These are phyloP conservation scores for Penicillium palitans DNA, from an alignment of 2,329 filamentous ascomycete genomes.

Conservation along the genomic window DNA sequence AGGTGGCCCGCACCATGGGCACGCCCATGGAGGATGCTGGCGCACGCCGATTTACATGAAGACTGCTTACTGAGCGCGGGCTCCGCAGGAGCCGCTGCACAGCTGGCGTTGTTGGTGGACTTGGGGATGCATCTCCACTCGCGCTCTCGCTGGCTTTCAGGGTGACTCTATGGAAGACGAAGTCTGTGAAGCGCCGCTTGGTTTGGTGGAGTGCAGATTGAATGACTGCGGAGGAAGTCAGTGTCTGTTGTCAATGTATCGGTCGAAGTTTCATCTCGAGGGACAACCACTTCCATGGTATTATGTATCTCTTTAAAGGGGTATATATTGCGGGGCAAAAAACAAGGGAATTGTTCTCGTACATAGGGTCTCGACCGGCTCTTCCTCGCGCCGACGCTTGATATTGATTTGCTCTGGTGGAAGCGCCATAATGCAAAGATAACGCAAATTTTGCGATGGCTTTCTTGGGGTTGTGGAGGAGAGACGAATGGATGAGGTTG, in stretches of 20 bases:
- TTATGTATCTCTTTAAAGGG: slow-evolving; percentile 15
- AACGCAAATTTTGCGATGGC: neutral
- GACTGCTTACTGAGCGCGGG: slow-evolving; percentile 39
- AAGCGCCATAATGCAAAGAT: slow-evolving; percentile 39
- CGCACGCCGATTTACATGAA: slow-evolving; percentile 21
- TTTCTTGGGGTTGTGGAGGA: slow-evolving; percentile 5
- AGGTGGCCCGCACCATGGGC: slow-evolving; percentile 45
- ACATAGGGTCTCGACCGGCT: slow-evolving; percentile 58
- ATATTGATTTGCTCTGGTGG: slow-evolving; percentile 55
- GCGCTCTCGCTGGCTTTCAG: slow-evolving; percentile 24
- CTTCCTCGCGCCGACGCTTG: slow-evolving; percentile 58
- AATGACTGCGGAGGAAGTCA: slow-evolving; percentile 40
- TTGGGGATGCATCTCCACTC: slow-evolving; percentile 19
- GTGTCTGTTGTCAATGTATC: neutral
- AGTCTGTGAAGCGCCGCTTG: slow-evolving; percentile 52
- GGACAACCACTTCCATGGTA: neutral
- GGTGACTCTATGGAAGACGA: slow-evolving; percentile 47
- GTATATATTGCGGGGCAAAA: slow-evolving; percentile 19
- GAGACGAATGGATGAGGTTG: slow-evolving; percentile 8
- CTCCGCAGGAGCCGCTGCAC: slow-evolving; percentile 31
- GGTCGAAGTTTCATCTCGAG: neutral
- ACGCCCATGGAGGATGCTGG: slow-evolving; percentile 29
- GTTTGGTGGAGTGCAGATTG: slow-evolving; percentile 46
- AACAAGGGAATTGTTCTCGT: slow-evolving; percentile 24
- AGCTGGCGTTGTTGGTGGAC: slow-evolving; percentile 18